Percentiles rank a stretch among this genome's conserved stretches.
Conservation (phyloP, 306 rosid species). For the Sophora flavescens region DNA sequence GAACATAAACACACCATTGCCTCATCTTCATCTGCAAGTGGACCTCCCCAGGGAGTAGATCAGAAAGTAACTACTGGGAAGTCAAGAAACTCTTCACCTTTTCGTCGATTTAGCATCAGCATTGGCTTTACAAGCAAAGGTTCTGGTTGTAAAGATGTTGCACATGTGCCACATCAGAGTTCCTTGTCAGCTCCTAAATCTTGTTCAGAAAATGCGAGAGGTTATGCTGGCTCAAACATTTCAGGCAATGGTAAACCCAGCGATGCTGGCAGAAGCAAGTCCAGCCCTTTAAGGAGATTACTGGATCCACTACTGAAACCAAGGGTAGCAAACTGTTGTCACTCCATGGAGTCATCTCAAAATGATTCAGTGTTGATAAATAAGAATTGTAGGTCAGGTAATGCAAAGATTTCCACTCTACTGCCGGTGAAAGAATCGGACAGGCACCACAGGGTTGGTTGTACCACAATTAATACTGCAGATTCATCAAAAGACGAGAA, state of each 20-base stretch:
- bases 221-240: conserved; percentile 57
- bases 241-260: conserved; percentile 60
- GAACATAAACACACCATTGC: conserved; percentile 49
- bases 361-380: conserved; percentile 53
- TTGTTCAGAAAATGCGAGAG: conserved; percentile 48
- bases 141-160: conserved; percentile 64
- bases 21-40: conserved; percentile 49
- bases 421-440: conserved; percentile 57
- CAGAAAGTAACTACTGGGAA: conserved; percentile 64
- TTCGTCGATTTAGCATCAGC: conserved; percentile 67
- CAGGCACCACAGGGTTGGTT: conserved; percentile 61
- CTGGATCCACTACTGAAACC: conserved; percentile 85
- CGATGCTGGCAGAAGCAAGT: conserved; percentile 64
- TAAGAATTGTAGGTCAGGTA: conserved; percentile 56
- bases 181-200: conserved; percentile 54
- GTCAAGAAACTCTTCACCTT: conserved; percentile 85
- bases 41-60: conserved; percentile 51
- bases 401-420: conserved; percentile 47
- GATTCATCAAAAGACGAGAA: conserved; percentile 60
- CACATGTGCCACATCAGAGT: conserved; percentile 53
- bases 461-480: conserved; percentile 52
- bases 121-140: conserved; percentile 66
- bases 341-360: conserved; percentile 52
- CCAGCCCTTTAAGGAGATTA: conserved; percentile 92
- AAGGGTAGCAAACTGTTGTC: conserved; percentile 62